These are phyloP conservation scores for Pleurotus sapidus DNA, from an alignment of 768 basidiomycete species.

Conservation along the genomic window DNA sequence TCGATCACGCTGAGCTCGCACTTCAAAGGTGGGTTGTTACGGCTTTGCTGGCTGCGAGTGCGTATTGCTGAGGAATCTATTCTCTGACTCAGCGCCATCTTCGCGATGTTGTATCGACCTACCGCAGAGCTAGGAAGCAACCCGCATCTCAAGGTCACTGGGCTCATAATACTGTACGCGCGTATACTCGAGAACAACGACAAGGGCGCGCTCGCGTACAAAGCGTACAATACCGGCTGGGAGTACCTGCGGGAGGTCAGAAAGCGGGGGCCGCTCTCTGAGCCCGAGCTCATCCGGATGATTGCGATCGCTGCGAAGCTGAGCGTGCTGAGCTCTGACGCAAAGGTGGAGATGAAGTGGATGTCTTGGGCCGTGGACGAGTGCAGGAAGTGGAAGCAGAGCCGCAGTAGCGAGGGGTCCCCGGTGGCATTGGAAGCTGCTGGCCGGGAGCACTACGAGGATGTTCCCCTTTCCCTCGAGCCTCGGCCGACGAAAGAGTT, in stretches of 20 bases:
- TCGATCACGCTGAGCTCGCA: background rate
- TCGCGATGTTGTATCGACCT: constrained; percentile 14
- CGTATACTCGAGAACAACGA: constrained; percentile 48
- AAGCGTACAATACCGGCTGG: constrained; percentile 33
- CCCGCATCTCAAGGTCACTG: constrained; percentile 65
- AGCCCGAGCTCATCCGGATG: background rate
- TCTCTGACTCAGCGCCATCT: background rate
- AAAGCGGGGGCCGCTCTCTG: background rate
- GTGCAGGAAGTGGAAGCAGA: background rate
- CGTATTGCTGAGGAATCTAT: background rate
- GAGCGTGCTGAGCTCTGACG: background rate
- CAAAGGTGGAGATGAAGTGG: background rate
- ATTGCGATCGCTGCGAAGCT: background rate
- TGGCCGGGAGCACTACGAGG: no score
- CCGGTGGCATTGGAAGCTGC: no score
- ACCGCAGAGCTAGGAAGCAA: constrained; percentile 34
- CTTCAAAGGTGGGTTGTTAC: background rate
- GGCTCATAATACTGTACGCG: constrained; percentile 59
- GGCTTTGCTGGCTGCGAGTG: background rate
- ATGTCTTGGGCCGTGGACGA: background rate
- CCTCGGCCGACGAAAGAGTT: no score
- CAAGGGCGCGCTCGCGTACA: constrained; percentile 35
- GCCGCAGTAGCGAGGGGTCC: no score
- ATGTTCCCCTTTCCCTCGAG: no score
- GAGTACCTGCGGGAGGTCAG: constrained; percentile 21